Conservation (phyloP, 2,329 filamentous ascomycete genomes). For the Epichloe elymi region DNA sequence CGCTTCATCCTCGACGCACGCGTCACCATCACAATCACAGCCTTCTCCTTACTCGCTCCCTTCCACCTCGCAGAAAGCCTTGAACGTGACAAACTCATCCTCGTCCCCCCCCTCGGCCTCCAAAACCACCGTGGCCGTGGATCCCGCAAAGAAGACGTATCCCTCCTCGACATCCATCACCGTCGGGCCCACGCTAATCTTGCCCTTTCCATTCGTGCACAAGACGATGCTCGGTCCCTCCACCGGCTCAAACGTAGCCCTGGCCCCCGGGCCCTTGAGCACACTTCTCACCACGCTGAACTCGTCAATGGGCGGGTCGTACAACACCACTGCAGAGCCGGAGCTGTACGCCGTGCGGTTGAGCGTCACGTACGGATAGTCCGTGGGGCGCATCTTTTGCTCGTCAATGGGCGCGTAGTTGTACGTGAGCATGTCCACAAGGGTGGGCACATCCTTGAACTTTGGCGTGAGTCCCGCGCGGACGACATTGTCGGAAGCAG, state of each 20-base stretch:
- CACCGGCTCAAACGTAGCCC: conserved; percentile 78
- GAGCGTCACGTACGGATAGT: conserved; percentile 76
- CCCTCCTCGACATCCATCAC: conserved; percentile 60
- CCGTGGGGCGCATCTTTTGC: conserved; percentile 75
- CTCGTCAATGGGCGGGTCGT: conserved; percentile 93
- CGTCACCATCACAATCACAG: conserved; percentile 8
- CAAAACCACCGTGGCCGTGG: conserved; percentile 70
- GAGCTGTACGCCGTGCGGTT: conserved; percentile 74
- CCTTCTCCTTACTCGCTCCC: conserved; percentile 24
- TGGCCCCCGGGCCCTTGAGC: conserved; percentile 57
- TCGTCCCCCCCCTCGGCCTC: conserved; percentile 50
- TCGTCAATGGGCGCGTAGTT: conserved; percentile 86
- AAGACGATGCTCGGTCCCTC: conserved; percentile 87
- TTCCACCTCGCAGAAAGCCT: conserved; percentile 82
- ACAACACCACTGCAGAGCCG: conserved; percentile 58
- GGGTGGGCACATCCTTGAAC: conserved; percentile 87
- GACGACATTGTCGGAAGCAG: conserved; percentile 95
- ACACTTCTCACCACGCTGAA: conserved; percentile 80
- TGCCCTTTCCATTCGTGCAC: conserved; percentile 72
- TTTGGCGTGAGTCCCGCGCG: conserved; percentile 96
- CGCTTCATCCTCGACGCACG: not conserved
- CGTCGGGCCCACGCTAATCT: conserved; percentile 74
- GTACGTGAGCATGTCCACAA: conserved; percentile 89
- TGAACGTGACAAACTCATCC: conserved; percentile 75
- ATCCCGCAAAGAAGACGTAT: conserved; percentile 73